A percentile compares a stretch with the other conserved stretches of the same genome.
These are phyloP conservation scores for Fagus sylvatica DNA, from an alignment of 306 rosid species.

Conservation along the genomic window DNA sequence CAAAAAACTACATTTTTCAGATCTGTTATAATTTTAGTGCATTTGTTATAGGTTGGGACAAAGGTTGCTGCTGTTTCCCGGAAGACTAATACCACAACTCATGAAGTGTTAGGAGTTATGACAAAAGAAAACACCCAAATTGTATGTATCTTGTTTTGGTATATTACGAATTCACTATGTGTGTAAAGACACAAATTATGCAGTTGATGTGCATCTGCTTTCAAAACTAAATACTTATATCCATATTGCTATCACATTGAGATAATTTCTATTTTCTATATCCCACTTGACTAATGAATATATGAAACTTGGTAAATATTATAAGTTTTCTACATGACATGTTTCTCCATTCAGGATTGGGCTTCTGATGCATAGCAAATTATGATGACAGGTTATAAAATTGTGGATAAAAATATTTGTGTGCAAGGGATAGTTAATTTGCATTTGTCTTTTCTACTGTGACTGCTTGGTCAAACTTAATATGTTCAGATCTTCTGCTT, in stretches of 20 bases:
- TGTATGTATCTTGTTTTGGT: conserved; percentile 50
- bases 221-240: not conserved
- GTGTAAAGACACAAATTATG: not conserved
- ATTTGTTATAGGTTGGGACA: conserved; percentile 74
- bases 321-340: not conserved
- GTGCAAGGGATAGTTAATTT: not conserved
- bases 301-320: not conserved
- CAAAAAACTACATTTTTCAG: conserved; percentile 2
- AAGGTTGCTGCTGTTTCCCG: conserved; percentile 95
- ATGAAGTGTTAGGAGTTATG: conserved; percentile 89
- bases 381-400: not conserved
- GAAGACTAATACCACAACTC: conserved; percentile 95
- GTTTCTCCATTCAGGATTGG: not conserved
- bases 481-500: not conserved
- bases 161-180: conserved; percentile 7
- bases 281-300: not conserved
- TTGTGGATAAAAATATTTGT: not conserved
- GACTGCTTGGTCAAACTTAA: not conserved
- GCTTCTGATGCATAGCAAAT: not conserved
- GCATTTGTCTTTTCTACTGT: not conserved
- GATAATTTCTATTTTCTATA: not conserved
- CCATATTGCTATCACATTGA: not conserved
- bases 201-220: not conserved
- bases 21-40: conserved; percentile 6
- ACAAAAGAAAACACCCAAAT: conserved; percentile 87